Percentiles rank a stretch among this genome's conserved stretches.
These are phyloP conservation scores for Syzygium aqueum DNA, from an alignment of 345 rosid genomes.

Conservation along the genomic window DNA sequence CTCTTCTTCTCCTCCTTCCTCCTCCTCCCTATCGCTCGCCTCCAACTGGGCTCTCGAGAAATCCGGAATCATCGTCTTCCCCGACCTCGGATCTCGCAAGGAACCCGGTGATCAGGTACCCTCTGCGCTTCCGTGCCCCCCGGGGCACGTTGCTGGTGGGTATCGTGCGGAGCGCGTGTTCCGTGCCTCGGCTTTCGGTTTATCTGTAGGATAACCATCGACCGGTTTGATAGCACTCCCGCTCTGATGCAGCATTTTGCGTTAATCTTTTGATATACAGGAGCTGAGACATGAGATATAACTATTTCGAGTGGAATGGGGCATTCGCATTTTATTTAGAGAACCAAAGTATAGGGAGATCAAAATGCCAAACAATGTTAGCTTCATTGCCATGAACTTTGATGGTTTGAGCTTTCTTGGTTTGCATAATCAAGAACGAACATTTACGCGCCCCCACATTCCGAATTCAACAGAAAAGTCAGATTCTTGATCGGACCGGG, in stretches of 20 bases:
- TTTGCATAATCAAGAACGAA: not conserved
- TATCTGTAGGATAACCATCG: not conserved
- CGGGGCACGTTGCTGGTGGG: not conserved
- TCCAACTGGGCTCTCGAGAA: constrained; percentile 32
- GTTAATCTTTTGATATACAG: not conserved
- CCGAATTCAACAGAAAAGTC: not conserved
- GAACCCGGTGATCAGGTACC: not conserved
- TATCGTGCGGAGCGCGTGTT: not conserved
- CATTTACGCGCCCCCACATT: not conserved
- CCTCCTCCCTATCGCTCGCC: constrained; percentile 19
- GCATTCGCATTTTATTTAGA: not conserved
- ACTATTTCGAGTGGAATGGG: not conserved
- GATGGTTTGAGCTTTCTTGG: not conserved
- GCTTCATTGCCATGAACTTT: not conserved
- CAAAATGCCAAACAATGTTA: not conserved
- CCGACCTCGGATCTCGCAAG: not conserved
- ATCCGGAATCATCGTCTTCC: constrained; percentile 13
- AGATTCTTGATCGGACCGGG: not conserved
- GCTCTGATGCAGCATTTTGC: not conserved
- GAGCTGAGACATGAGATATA: not conserved
- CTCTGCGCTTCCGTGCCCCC: not conserved
- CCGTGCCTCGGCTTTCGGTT: not conserved
- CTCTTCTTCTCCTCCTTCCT: not conserved
- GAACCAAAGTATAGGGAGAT: not conserved
- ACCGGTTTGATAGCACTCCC: not conserved